Conservation (phyloP, 176 grass and related monocot species). For the Avena atlantica region DNA sequence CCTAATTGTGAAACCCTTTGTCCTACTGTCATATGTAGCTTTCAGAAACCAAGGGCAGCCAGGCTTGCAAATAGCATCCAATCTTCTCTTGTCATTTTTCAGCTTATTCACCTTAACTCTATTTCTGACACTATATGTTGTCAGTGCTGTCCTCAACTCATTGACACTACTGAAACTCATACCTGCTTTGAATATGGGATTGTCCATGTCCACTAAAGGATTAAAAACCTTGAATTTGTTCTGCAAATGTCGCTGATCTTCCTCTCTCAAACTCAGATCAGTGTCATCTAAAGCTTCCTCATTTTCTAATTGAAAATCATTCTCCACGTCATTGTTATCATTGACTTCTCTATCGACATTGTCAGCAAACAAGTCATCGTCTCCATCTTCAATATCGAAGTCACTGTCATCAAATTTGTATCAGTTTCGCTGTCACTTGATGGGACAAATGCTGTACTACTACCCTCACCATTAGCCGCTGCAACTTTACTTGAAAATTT, state of each 20-base stretch:
- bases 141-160: not conserved
- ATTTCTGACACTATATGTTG: not conserved
- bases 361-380: not conserved
- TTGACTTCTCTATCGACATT: not conserved
- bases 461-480: not conserved
- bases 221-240: not conserved
- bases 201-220: not conserved
- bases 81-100: not conserved
- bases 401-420: not conserved
- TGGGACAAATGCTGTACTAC: not conserved
- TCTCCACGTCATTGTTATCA: not conserved
- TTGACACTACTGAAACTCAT: not conserved
- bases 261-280: not conserved
- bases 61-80: not conserved
- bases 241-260: not conserved
- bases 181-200: not conserved
- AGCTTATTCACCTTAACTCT: not conserved
- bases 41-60: not conserved
- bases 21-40: not conserved
- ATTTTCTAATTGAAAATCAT: not conserved
- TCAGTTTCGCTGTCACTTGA: not conserved
- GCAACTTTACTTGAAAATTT: too few relatives aligned
- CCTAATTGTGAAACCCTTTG: not conserved
- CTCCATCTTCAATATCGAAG: not conserved
- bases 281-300: not conserved